Conservation (phyloP, 1,284 basidiomycete species). For the Takashimella koratensis region DNA sequence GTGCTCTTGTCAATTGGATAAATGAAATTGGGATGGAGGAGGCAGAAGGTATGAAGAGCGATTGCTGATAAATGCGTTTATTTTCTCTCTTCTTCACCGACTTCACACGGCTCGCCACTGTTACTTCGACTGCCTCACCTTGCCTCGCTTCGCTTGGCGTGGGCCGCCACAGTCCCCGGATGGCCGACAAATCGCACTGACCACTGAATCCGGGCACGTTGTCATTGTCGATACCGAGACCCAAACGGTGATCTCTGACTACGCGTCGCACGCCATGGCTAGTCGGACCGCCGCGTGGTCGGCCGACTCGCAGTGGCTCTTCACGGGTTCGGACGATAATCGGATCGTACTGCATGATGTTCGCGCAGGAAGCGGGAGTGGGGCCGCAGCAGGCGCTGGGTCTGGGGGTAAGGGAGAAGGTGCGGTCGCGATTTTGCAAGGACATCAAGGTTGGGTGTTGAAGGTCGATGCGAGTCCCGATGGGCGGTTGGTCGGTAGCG, state of each 20-base stretch:
- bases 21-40: too few relatives aligned
- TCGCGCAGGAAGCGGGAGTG: conserved; percentile 44
- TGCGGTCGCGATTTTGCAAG: conserved; percentile 72
- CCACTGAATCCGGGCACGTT: conserved; percentile 75
- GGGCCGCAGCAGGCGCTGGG: conserved; percentile 9
- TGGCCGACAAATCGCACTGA: conserved; percentile 69
- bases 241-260: conserved; percentile 61
- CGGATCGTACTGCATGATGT: conserved; percentile 81
- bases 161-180: conserved; percentile 81
- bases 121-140: too few relatives aligned
- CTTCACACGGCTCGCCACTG: too few relatives aligned
- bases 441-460: conserved; percentile 83
- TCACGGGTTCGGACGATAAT: conserved; percentile 83
- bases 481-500: conserved; percentile 68
- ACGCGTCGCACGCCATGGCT: conserved; percentile 77
- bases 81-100: too few relatives aligned
- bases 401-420: conserved; percentile 58
- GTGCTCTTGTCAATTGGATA: too few relatives aligned
- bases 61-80: too few relatives aligned
- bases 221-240: conserved; percentile 73
- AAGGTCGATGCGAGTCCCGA: conserved; percentile 74
- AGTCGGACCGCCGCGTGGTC: conserved; percentile 81
- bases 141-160: too few relatives aligned
- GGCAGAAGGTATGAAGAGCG: too few relatives aligned
- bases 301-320: conserved; percentile 67